Percentiles rank a stretch among this genome's conserved stretches.
Evolutionary conservation across 2,329 filamentous ascomycete genomes (phyloP).

Genomic region (Fusarium sp.): DNA sequence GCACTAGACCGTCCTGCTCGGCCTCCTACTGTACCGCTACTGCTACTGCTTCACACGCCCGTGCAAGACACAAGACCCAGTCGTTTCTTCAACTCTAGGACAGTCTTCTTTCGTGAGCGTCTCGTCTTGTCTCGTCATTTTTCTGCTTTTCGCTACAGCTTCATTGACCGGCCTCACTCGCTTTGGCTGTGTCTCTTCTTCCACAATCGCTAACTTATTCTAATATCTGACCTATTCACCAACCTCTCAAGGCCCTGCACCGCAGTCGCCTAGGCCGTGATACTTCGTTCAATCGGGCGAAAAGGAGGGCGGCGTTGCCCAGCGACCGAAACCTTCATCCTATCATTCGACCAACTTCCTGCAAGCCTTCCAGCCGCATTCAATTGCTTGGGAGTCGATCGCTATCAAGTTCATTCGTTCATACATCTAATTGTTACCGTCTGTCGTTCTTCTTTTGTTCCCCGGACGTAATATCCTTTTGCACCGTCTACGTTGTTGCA

Average conservation of each 20-base stretch:
- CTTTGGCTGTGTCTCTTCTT: slow-evolving; percentile 60
- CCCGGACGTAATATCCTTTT: slow-evolving; percentile 9
- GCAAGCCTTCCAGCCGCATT: slow-evolving; percentile 28
- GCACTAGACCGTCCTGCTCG: slow-evolving; percentile 20
- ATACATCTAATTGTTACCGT: slow-evolving; percentile 22
- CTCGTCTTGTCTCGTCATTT: slow-evolving; percentile 33
- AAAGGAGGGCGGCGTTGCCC: slow-evolving; percentile 49
- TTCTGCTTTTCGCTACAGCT: slow-evolving; percentile 31
- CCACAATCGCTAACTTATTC: slow-evolving; percentile 51
- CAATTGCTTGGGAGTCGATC: slow-evolving; percentile 18
- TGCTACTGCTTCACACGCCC: slow-evolving; percentile 14
- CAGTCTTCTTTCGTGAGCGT: slow-evolving; percentile 40
- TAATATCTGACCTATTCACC: slow-evolving; percentile 24
- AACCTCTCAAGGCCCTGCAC: slow-evolving; percentile 17
- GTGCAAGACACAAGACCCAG: slow-evolving; percentile 31
- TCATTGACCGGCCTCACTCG: slow-evolving; percentile 65
- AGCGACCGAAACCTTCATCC: slow-evolving; percentile 44
- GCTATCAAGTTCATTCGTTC: slow-evolving; percentile 33
- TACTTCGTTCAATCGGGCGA: slow-evolving; percentile 31
- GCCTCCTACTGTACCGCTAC: slow-evolving; percentile 3
- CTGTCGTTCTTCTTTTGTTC: slow-evolving; percentile 24
- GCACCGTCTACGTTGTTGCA: slow-evolving; percentile 8
- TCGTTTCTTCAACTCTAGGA: slow-evolving; percentile 44
- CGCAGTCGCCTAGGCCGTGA: slow-evolving; percentile 31
- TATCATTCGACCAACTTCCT: slow-evolving; percentile 29